Evolutionary conservation across 441 rosid species (phyloP).

Genomic region (Daphne laureola): DNA sequence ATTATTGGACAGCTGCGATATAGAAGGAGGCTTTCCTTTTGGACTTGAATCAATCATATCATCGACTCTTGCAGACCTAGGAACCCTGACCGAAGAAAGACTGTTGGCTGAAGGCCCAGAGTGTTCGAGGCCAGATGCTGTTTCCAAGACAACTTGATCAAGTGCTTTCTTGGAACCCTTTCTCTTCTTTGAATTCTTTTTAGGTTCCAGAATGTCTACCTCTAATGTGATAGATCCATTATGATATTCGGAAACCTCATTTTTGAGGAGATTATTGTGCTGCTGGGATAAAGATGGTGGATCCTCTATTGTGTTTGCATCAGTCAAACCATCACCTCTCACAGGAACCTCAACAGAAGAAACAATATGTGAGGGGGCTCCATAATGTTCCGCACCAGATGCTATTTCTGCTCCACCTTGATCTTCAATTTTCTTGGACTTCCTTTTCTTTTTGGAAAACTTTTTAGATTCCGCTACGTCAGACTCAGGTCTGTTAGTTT

Average conservation of each 20-base stretch:
- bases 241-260: too few relatives aligned
- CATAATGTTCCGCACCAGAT: too few relatives aligned
- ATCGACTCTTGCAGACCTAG: slow-evolving; percentile 7
- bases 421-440: slow-evolving; percentile 25
- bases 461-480: slow-evolving; percentile 13
- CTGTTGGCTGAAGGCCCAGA: slow-evolving; percentile 3
- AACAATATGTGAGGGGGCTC: too few relatives aligned
- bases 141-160: slow-evolving; percentile 11
- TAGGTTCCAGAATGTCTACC: slow-evolving; percentile 10
- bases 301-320: too few relatives aligned
- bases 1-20: too few relatives aligned
- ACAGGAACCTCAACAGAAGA: too few relatives aligned
- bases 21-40: too few relatives aligned
- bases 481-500: too few relatives aligned
- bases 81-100: slow-evolving; percentile 7
- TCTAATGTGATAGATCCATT: neutral
- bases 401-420: slow-evolving; percentile 2
- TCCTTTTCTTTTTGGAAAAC: slow-evolving; percentile 34
- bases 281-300: too few relatives aligned
- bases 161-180: slow-evolving; percentile 26
- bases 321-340: too few relatives aligned
- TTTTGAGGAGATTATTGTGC: too few relatives aligned
- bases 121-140: neutral
- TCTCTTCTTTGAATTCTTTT: slow-evolving; percentile 12
- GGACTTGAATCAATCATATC: neutral